These are phyloP conservation scores for Elaphomyces granulatus DNA, from an alignment of 495 filamentous ascomycete species.

Conservation along the genomic window DNA sequence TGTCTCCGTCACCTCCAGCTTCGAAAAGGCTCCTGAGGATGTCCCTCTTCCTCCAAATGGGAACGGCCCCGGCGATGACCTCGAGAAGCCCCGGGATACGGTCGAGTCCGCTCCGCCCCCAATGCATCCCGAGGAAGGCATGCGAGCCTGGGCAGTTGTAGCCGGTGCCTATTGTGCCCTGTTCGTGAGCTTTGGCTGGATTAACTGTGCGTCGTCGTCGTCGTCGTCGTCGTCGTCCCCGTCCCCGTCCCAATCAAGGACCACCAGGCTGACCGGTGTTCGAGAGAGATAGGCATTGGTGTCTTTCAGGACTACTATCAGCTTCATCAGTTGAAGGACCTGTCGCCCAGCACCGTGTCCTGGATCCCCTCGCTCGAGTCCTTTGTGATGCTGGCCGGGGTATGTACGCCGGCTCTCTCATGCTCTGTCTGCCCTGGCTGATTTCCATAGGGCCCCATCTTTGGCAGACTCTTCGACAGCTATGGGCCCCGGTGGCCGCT, in stretches of 20 bases:
- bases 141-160: too few relatives aligned
- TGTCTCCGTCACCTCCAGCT: too few relatives aligned
- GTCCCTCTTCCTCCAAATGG: too few relatives aligned
- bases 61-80: too few relatives aligned
- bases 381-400: constrained; percentile 42
- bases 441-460: constrained; percentile 34
- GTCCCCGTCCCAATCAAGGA: too few relatives aligned
- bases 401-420: constrained; percentile 5
- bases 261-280: too few relatives aligned
- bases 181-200: too few relatives aligned
- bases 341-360: constrained; percentile 35
- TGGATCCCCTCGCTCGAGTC: constrained; percentile 32
- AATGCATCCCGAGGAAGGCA: neutral
- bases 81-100: too few relatives aligned
- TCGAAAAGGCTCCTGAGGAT: too few relatives aligned
- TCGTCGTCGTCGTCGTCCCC: too few relatives aligned
- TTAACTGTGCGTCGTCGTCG: neutral
- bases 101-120: neutral
- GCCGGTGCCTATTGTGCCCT: too few relatives aligned
- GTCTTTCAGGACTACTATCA: constrained; percentile 49
- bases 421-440: neutral
- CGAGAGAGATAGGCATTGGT: constrained; percentile 27
- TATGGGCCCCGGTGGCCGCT: constrained; percentile 58
- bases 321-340: constrained; percentile 30
- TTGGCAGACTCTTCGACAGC: constrained; percentile 60